Percentiles rank a stretch among this genome's conserved stretches.
Conservation (phyloP, 352 stramenopile genomes). For the Phytopythium boreale region DNA sequence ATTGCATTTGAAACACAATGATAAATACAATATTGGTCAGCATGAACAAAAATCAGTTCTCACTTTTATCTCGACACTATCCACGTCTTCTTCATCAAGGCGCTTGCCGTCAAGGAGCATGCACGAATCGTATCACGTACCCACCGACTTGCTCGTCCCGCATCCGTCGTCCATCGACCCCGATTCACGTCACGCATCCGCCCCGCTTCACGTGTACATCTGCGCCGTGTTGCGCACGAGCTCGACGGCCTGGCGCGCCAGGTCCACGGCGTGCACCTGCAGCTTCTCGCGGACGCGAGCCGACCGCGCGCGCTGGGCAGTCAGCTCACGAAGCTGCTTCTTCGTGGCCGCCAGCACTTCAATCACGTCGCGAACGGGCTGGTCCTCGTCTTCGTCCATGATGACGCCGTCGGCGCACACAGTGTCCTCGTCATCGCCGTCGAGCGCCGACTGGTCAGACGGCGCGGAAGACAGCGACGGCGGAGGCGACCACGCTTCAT, state of each 20-base stretch:
- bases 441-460: background rate
- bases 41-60: no score
- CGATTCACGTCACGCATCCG: no score
- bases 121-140: no score
- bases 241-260: slow-evolving; percentile 55
- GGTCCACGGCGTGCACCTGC: slow-evolving; percentile 54
- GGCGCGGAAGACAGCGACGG: background rate
- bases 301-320: slow-evolving; percentile 47
- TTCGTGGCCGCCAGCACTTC: slow-evolving; percentile 60
- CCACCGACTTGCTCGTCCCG: no score
- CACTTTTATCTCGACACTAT: no score
- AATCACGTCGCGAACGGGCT: slow-evolving; percentile 58
- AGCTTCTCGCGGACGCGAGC: slow-evolving; percentile 68
- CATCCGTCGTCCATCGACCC: no score
- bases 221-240: slow-evolving; percentile 58
- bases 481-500: background rate
- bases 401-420: slow-evolving; percentile 11
- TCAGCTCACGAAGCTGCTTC: slow-evolving; percentile 40
- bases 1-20: no score
- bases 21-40: no score
- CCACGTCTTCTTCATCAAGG: no score
- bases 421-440: slow-evolving; percentile 3
- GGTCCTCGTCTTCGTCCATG: slow-evolving; percentile 12
- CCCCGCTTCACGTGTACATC: slow-evolving; percentile 23
- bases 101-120: no score